A percentile compares a stretch with the other conserved stretches of the same genome.
phyloP scores from a whole-genome alignment of 257 asterid genomes.

The Echium plantagineum region DNA sequence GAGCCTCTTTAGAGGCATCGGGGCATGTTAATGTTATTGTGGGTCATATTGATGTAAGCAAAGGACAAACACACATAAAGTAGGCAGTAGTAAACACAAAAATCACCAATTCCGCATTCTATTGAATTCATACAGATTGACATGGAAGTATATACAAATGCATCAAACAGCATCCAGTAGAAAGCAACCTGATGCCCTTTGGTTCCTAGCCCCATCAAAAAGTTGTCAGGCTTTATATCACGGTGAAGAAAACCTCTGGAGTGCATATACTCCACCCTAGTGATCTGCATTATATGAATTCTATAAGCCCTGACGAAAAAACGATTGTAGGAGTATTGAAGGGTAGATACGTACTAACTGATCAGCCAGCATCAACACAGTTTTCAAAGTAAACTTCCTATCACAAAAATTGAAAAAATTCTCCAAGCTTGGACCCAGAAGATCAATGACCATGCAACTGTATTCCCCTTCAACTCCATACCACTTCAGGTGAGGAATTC shows the following conservation, averaged over 20 bases:
- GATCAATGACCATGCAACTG: conserved; percentile 85
- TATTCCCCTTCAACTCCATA: conserved; percentile 84
- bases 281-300: conserved; percentile 30
- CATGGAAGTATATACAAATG: not conserved
- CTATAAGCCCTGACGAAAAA: conserved; percentile 6
- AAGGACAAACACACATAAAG: too few relatives aligned
- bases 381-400: conserved; percentile 69
- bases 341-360: conserved; percentile 49
- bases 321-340: not conserved
- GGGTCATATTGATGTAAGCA: too few relatives aligned
- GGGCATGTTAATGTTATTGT: too few relatives aligned
- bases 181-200: conserved; percentile 71
- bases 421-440: conserved; percentile 84
- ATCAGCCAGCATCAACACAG: conserved; percentile 92
- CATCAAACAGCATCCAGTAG: conserved; percentile 1
- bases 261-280: conserved; percentile 86
- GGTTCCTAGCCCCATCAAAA: conserved; percentile 87
- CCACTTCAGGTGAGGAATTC: conserved; percentile 80
- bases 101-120: too few relatives aligned
- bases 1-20: too few relatives aligned
- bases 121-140: too few relatives aligned
- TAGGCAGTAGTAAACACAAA: too few relatives aligned
- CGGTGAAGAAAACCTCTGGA: conserved; percentile 92
- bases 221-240: conserved; percentile 88
- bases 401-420: conserved; percentile 77